Evolutionary conservation across 768 basidiomycete genomes (phyloP).

Genomic region (Serendipita sp.): DNA sequence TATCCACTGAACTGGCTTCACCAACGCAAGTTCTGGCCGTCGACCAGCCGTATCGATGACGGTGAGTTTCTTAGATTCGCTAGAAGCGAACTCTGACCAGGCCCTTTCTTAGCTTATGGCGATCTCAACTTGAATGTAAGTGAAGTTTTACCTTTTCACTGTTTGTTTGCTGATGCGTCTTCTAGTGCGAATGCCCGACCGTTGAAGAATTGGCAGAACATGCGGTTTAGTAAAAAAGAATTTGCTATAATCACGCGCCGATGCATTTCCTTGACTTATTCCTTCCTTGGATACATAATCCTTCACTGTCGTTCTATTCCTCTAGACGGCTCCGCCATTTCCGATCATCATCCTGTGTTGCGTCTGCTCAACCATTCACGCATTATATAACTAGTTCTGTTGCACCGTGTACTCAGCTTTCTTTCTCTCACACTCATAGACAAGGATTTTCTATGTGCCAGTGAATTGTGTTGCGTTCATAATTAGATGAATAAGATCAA

Average conservation of each 20-base stretch:
- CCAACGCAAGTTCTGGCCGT: constrained; percentile 94
- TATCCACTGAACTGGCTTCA: constrained; percentile 72
- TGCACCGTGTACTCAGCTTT: not conserved
- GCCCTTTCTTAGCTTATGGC: constrained; percentile 50
- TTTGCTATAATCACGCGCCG: too few relatives aligned
- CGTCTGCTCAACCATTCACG: constrained; percentile 5
- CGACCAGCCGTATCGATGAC: constrained; percentile 83
- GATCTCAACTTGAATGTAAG: constrained; percentile 80
- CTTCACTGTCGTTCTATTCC: constrained; percentile 20
- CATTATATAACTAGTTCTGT: not conserved
- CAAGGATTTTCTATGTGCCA: not conserved
- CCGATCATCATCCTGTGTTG: not conserved
- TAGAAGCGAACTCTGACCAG: constrained; percentile 6
- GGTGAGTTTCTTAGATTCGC: constrained; percentile 33
- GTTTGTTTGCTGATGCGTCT: constrained; percentile 8
- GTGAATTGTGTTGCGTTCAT: not conserved
- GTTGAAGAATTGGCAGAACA: constrained; percentile 55
- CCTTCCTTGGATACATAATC: not conserved
- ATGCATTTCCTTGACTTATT: not conserved
- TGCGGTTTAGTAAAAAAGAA: not conserved
- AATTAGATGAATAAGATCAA: not conserved
- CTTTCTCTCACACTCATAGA: not conserved
- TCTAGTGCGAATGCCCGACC: constrained; percentile 69
- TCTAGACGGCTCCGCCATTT: constrained; percentile 26
- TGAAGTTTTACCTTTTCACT: constrained; percentile 12